phyloP scores from a whole-genome alignment of 1,139 yeast species.

The Hemisphaericaspora subhashii region DNA sequence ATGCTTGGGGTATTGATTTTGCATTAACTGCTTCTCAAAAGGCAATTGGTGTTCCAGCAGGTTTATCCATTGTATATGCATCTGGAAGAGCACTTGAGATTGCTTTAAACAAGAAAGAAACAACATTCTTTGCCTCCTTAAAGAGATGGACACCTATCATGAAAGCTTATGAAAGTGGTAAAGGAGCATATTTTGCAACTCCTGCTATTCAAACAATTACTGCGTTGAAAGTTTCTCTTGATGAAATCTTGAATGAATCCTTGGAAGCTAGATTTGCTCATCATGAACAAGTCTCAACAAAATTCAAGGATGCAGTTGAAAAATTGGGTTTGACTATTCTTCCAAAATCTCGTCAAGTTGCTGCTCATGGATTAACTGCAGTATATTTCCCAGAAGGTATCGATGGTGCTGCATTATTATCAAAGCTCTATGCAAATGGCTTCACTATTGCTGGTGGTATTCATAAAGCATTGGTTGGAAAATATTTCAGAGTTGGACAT shows the following conservation, averaged over 20 bases:
- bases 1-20: conserved; percentile 87
- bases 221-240: conserved; percentile 76
- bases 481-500: conserved; percentile 92
- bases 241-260: conserved; percentile 62
- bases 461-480: conserved; percentile 75
- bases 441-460: conserved; percentile 89
- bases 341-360: conserved; percentile 57
- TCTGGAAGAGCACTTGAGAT: conserved; percentile 72
- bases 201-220: conserved; percentile 88
- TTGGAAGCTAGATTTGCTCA: conserved; percentile 62
- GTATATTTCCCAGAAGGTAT: conserved; percentile 79
- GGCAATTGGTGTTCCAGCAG: conserved; percentile 94
- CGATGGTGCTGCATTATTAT: conserved; percentile 62
- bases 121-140: conserved; percentile 72
- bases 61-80: conserved; percentile 75
- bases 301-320: conserved; percentile 59
- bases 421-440: conserved; percentile 60
- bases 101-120: conserved; percentile 57
- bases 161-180: conserved; percentile 81
- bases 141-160: conserved; percentile 88
- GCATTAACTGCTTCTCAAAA: conserved; percentile 92
- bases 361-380: conserved; percentile 89
- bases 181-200: conserved; percentile 88
- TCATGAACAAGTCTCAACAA: conserved; percentile 62
- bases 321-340: conserved; percentile 68